Evolutionary conservation across 768 basidiomycete genomes (phyloP).

Genomic region (Serendipita sp.): DNA sequence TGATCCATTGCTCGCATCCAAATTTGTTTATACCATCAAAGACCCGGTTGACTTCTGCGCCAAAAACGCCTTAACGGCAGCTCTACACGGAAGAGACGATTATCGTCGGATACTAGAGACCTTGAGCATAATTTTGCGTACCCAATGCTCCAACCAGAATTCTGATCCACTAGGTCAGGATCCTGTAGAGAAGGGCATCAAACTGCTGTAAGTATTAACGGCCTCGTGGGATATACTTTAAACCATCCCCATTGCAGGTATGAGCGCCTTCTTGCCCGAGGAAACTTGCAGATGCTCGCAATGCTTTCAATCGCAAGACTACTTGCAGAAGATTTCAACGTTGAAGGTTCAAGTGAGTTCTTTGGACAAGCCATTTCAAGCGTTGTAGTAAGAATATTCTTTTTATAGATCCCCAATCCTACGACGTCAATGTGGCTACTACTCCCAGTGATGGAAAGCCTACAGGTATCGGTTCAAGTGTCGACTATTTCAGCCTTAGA

Average conservation of each 20-base stretch:
- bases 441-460: background rate
- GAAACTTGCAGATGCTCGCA: slow-evolving; percentile 2
- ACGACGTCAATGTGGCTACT: background rate
- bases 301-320: background rate
- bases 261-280: background rate
- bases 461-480: background rate
- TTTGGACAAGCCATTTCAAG: background rate
- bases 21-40: background rate
- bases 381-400: background rate
- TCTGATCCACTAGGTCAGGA: background rate
- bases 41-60: background rate
- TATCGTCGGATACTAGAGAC: background rate
- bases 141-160: background rate
- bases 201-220: background rate
- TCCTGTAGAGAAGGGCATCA: background rate
- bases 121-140: background rate
- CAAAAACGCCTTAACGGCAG: background rate
- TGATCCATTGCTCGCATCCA: background rate
- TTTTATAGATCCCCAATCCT: background rate
- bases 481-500: slow-evolving; percentile 1
- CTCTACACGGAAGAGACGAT: background rate
- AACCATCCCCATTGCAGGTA: background rate
- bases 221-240: background rate
- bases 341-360: background rate
- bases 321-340: background rate